phyloP scores from a whole-genome alignment of 1,139 yeast genomes.

The Diutina siamensis region DNA sequence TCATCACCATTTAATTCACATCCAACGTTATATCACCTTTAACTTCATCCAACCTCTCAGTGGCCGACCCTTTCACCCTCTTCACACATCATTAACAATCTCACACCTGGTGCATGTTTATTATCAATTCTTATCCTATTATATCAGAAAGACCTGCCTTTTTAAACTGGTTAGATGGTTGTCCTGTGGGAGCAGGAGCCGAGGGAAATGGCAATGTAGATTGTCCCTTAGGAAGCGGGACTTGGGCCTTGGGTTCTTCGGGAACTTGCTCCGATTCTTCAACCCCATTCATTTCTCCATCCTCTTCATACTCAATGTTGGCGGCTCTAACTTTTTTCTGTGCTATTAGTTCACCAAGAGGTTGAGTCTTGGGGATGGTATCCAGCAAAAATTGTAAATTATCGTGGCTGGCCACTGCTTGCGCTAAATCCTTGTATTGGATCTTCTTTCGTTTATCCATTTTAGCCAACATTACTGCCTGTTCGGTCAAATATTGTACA shows the following conservation, averaged over 20 bases:
- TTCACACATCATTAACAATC: no score
- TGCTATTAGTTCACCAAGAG: conserved; percentile 39
- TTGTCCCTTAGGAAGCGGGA: conserved; percentile 9
- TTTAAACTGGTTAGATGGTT: conserved; percentile 12
- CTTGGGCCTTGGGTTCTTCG: conserved; percentile 5
- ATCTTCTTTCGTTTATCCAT: conserved; percentile 62
- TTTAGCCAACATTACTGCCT: conserved; percentile 60
- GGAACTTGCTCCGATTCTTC: conserved; percentile 7
- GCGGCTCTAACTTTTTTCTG: conserved; percentile 25
- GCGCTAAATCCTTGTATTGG: conserved; percentile 63
- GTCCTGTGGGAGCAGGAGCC: background rate
- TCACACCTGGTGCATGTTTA: no score
- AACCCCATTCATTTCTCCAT: conserved; percentile 7
- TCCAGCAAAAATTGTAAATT: conserved; percentile 59
- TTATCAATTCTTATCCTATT: no score
- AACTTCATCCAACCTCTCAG: no score
- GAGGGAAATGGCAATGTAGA: conserved; percentile 9
- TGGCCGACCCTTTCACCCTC: no score
- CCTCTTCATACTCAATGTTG: conserved; percentile 13
- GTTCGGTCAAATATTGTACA: conserved; percentile 69
- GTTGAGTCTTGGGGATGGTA: conserved; percentile 53
- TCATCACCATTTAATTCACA: no score
- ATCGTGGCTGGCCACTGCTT: conserved; percentile 57
- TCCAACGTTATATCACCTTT: no score
- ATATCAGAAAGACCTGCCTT: conserved; percentile 28